Base-by-base conservation (phyloP, 805 yeast species). In the Cyberlindnera misumaiensis region DNA sequence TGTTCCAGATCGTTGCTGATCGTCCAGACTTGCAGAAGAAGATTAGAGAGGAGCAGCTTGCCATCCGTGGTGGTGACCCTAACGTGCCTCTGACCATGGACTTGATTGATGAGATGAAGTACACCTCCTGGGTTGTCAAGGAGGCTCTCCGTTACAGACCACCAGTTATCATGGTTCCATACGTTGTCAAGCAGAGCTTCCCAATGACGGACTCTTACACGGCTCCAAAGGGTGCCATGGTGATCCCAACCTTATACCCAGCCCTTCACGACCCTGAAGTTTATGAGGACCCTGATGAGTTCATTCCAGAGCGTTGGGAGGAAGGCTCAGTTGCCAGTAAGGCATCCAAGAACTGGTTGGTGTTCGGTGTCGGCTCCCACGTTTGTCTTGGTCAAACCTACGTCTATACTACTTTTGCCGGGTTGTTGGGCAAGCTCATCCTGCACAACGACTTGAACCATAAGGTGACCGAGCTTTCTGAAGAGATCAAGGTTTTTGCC, bases 121-220 rank as follows among this genome's bases (percentile, higher is more conserved):
- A 87, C 68, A 90, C 98, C 14, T 72, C 74, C 53, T 78, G 78
- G 82, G 96, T 86, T 47, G 96, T 93, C 45, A 85, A 79, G 65
- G 98, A 93, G 69, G 68, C 93, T 39, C 75, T 93, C 52, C 81
- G 98, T 61, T 84, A 83, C 69, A 81, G 97, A 65, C 98, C 98
- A 20, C 98, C 98, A 4, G 98, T 93, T 45, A 57, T 89, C 41
- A 93, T 93, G 98, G 97, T 93, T 44, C 98, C 98, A 37, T 93
- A 93, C 60, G 87, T 86, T 43, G 96, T 75, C 38, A 93, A 93
- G 72, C 72, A 87, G 60, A 66, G 74, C 11, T 93, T 84, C 72
- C 95, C 95, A 30, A 78, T 93, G 38, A 74, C 86, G 29, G 81
- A 82, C 12, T 74, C 70, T 41, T 93, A 93, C 66, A 79, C 90